A percentile compares a stretch with the other conserved stretches of the same genome.
Conservation (phyloP, 768 basidiomycete genomes). For the Termitomyces sp. region DNA sequence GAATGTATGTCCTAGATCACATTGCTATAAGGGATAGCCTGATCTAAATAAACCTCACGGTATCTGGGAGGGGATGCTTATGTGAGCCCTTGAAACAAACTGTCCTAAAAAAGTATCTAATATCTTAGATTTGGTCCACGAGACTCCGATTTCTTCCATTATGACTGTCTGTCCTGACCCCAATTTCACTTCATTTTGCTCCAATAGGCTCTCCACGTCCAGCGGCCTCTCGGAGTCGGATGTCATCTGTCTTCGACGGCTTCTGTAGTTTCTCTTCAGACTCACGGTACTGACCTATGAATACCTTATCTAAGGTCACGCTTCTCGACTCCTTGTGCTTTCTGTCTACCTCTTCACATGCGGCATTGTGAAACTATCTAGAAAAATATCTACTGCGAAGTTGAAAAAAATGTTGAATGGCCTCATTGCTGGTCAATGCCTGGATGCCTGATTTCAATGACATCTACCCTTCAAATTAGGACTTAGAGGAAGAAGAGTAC, state of each 20-base stretch:
- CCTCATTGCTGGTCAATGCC: not conserved
- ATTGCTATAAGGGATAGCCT: too few relatives aligned
- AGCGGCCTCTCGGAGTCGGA: not conserved
- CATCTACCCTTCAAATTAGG: not conserved
- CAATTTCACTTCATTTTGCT: not conserved
- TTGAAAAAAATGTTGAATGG: not conserved
- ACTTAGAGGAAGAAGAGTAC: not conserved
- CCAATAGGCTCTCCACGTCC: not conserved
- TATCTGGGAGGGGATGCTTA: too few relatives aligned
- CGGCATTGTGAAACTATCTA: not conserved
- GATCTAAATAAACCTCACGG: too few relatives aligned
- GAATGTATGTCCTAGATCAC: too few relatives aligned
- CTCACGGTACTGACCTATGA: not conserved
- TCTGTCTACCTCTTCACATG: not conserved
- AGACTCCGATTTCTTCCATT: not conserved
- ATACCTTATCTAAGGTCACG: not conserved
- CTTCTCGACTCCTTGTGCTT: not conserved
- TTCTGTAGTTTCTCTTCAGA: not conserved
- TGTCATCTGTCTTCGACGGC: not conserved
- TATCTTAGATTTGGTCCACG: not conserved
- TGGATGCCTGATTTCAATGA: not conserved
- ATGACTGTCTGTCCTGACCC: not conserved
- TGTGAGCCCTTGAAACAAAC: too few relatives aligned
- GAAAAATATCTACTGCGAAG: not conserved
- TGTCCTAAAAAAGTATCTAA: too few relatives aligned